Percentiles rank a stretch among this genome's conserved stretches.
Evolutionary conservation across 768 basidiomycete species (phyloP).

Genomic region (Phylloporus arenicola): DNA sequence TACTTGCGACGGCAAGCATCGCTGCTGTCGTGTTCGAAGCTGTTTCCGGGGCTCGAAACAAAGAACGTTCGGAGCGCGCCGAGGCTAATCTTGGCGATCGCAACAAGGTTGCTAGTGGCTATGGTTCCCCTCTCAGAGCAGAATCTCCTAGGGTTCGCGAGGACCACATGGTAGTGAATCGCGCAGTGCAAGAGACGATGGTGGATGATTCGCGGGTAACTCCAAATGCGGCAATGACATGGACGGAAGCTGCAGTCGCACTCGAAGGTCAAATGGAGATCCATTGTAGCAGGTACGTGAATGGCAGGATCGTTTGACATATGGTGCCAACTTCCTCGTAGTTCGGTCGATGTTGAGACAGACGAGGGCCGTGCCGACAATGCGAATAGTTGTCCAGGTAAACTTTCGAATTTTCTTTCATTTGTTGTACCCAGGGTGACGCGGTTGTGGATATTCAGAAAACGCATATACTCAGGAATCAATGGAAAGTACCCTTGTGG

Average conservation of each 20-base stretch:
- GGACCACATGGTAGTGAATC: neutral
- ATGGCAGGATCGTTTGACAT: neutral
- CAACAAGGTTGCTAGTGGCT: neutral
- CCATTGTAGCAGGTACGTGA: neutral
- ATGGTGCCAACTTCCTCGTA: neutral
- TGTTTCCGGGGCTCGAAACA: conserved; percentile 1
- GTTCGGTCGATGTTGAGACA: neutral
- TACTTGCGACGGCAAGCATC: conserved; percentile 9
- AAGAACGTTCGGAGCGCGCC: conserved; percentile 1
- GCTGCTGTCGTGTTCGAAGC: conserved; percentile 11
- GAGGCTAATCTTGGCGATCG: neutral
- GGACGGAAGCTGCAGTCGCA: neutral
- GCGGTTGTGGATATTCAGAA: neutral
- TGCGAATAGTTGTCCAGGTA: neutral
- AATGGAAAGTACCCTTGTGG: neutral
- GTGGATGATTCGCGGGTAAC: neutral
- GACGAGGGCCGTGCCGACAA: neutral
- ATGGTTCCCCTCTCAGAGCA: neutral
- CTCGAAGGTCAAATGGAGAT: neutral
- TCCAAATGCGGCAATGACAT: neutral
- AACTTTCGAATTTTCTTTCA: neutral
- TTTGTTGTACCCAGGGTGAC: neutral
- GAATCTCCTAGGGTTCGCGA: neutral
- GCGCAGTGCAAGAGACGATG: neutral
- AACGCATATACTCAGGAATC: neutral